These are phyloP conservation scores for Petasospora rhodanensis DNA, from an alignment of 1,139 yeast species.

Conservation along the genomic window DNA sequence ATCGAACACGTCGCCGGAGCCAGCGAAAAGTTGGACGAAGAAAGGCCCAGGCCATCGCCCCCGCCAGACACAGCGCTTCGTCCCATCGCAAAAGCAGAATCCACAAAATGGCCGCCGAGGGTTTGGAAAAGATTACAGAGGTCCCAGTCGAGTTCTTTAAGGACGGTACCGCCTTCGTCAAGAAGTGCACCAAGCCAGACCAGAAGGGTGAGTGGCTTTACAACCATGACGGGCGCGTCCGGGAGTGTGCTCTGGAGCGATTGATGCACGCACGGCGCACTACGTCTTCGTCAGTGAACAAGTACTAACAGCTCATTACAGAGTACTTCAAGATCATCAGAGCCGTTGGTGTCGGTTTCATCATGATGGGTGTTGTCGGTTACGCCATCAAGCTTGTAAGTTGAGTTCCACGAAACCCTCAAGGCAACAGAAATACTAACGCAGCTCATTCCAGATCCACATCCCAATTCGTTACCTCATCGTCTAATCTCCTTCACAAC, in stretches of 20 bases:
- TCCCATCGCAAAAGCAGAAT: not conserved
- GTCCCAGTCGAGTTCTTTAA: slow-evolving; percentile 87
- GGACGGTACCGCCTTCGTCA: slow-evolving; percentile 84
- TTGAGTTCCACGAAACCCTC: slow-evolving; percentile 6
- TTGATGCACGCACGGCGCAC: not conserved
- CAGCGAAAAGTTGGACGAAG: no score
- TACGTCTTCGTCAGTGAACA: not conserved
- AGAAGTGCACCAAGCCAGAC: slow-evolving; percentile 92
- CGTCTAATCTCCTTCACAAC: no score
- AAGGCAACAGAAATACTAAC: slow-evolving; percentile 11
- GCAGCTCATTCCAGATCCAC: slow-evolving; percentile 48
- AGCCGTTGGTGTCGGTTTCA: slow-evolving; percentile 95
- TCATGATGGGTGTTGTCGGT: slow-evolving; percentile 97
- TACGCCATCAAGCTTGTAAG: slow-evolving; percentile 78
- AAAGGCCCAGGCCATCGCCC: no score
- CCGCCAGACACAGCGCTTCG: no score
- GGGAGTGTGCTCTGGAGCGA: no score
- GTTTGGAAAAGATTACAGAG: slow-evolving; percentile 80
- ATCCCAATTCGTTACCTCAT: slow-evolving; percentile 96
- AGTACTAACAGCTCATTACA: slow-evolving; percentile 22
- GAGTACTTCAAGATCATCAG: slow-evolving; percentile 86
- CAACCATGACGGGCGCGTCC: no score
- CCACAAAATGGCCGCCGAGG: slow-evolving; percentile 47
- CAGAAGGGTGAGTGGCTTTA: slow-evolving; percentile 54
- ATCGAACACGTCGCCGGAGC: no score